A percentile compares a stretch with the other conserved stretches of the same genome.
Evolutionary conservation across 495 filamentous ascomycete genomes (phyloP).

Genomic region (Xylaria castorea): DNA sequence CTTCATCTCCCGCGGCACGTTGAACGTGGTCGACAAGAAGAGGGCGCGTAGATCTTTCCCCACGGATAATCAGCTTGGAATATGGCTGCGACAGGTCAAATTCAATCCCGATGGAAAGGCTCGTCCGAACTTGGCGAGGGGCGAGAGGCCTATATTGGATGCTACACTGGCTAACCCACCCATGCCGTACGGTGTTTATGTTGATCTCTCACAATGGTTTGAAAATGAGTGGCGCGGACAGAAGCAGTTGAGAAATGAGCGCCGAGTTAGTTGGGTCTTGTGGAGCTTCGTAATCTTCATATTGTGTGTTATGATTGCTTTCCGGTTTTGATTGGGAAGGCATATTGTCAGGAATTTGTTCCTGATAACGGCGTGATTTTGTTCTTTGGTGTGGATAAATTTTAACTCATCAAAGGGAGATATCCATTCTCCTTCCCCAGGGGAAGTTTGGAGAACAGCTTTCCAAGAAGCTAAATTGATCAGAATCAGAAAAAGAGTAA

Average conservation of each 20-base stretch:
- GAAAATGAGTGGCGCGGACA: conserved; percentile 5
- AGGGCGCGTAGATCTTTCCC: neutral
- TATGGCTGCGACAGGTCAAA: conserved; percentile 3
- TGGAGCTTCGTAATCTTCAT: neutral
- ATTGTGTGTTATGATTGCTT: neutral
- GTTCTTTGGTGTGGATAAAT: too few species aligned
- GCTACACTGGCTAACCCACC: neutral
- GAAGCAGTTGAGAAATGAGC: neutral
- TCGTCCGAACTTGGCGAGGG: neutral
- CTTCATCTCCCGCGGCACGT: conserved; percentile 12
- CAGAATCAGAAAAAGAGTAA: neutral
- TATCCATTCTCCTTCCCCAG: too few species aligned
- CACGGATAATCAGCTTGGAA: neutral
- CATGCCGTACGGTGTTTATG: neutral
- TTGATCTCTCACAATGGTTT: conserved; percentile 17
- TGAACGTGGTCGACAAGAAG: neutral
- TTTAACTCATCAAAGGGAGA: too few species aligned
- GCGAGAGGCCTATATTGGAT: conserved; percentile 21
- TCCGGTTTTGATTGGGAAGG: neutral
- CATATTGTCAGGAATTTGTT: neutral
- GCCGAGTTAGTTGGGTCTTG: neutral
- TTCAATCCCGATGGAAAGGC: conserved; percentile 22
- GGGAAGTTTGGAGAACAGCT: too few species aligned
- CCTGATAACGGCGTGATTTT: too few species aligned
- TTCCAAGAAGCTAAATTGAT: neutral